These are phyloP conservation scores for Ophiostoma novo-ulmi DNA, from an alignment of 2,329 filamentous ascomycete species.

Conservation along the genomic window DNA sequence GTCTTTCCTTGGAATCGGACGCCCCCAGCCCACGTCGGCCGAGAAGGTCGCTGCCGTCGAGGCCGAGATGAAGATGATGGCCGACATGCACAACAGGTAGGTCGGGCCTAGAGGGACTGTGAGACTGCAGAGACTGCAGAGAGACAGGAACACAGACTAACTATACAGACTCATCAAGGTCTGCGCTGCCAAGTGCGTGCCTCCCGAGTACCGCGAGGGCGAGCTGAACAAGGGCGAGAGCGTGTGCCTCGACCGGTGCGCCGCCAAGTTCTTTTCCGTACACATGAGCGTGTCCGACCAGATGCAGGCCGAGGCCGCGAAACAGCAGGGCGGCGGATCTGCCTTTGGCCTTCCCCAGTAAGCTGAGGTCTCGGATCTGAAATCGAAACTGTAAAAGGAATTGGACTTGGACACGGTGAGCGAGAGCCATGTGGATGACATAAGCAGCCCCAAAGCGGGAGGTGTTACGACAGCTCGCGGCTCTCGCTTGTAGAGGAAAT, in stretches of 20 bases:
- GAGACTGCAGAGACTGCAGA: neutral
- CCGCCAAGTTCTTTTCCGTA: conserved; percentile 97
- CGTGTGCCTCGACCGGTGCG: conserved; percentile 95
- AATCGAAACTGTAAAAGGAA: neutral
- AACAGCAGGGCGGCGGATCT: conserved; percentile 15
- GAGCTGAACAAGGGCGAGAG: conserved; percentile 99
- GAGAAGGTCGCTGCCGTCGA: conserved; percentile 97
- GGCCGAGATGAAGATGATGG: conserved; percentile 90
- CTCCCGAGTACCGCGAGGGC: conserved; percentile 84
- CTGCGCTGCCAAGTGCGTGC: conserved; percentile 92
- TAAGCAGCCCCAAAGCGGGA: neutral
- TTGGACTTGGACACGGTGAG: neutral
- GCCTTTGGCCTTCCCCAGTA: conserved; percentile 12
- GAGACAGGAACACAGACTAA: no score
- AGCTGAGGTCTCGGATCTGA: neutral
- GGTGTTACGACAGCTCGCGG: neutral
- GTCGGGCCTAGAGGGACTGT: conserved; percentile 22
- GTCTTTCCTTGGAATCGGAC: conserved; percentile 41
- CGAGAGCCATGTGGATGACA: neutral
- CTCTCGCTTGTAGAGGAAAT: neutral
- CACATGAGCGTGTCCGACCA: conserved; percentile 97
- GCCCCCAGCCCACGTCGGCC: conserved; percentile 82
- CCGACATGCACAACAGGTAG: conserved; percentile 97
- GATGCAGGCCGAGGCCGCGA: conserved; percentile 74
- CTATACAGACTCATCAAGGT: conserved; percentile 68